Evolutionary conservation across 257 asterid genomes (phyloP).

Genomic region (Leptodermis oblonga): DNA sequence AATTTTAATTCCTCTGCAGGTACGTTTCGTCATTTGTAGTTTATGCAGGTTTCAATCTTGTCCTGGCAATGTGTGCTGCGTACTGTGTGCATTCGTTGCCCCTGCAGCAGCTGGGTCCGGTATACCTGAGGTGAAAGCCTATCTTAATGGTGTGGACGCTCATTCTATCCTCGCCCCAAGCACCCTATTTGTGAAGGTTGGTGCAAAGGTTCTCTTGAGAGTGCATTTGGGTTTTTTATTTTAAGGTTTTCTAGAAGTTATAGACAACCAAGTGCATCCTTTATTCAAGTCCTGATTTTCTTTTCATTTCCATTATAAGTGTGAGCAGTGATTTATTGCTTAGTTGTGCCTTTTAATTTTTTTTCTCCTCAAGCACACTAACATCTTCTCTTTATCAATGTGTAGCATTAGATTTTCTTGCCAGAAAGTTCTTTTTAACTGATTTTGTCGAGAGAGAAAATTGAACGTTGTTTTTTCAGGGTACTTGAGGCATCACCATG

Average conservation of each 20-base stretch:
- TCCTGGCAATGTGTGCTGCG: constrained; percentile 72
- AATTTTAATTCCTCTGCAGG: constrained; percentile 47
- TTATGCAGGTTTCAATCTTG: constrained; percentile 60
- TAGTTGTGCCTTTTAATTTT: background rate
- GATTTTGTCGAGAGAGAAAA: background rate
- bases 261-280: background rate
- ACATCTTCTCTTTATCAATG: background rate
- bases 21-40: constrained; percentile 49
- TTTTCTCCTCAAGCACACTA: background rate
- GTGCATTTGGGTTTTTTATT: background rate
- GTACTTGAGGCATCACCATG: background rate
- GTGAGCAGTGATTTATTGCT: background rate
- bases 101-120: constrained; percentile 99
- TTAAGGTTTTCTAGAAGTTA: background rate
- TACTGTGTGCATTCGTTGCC: constrained; percentile 73
- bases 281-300: background rate
- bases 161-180: constrained; percentile 96
- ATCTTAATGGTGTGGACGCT: constrained; percentile 93
- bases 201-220: constrained; percentile 1
- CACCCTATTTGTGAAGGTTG: constrained; percentile 88
- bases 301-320: background rate
- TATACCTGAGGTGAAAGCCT: constrained; percentile 98
- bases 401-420: background rate
- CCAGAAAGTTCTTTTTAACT: background rate
- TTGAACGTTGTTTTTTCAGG: background rate